Percentiles rank a stretch among this genome's conserved stretches.
Evolutionary conservation across 768 basidiomycete species (phyloP).

Genomic region (Boletus rubescentipes): DNA sequence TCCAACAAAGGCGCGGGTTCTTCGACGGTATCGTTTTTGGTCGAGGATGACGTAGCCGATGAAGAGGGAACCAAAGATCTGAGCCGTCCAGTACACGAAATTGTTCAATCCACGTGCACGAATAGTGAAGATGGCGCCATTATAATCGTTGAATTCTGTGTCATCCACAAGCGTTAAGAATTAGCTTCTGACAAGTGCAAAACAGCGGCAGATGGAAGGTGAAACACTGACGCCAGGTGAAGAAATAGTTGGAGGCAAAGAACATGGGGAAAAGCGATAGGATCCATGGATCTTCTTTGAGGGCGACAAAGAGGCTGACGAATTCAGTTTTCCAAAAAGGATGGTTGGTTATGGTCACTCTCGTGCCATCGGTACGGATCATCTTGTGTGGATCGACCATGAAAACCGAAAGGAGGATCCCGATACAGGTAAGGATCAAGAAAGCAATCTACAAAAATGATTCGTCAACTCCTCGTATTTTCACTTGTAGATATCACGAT

Average conservation of each 20-base stretch:
- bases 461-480: neutral
- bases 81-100: slow-evolving; percentile 75
- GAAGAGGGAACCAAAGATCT: slow-evolving; percentile 71
- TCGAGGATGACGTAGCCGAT: slow-evolving; percentile 71
- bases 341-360: slow-evolving; percentile 55
- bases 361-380: slow-evolving; percentile 73
- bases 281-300: slow-evolving; percentile 71
- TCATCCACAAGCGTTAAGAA: neutral
- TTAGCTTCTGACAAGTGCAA: neutral
- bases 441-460: slow-evolving; percentile 61
- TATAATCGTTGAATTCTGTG: slow-evolving; percentile 80
- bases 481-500: slow-evolving; percentile 16
- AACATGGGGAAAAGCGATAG: slow-evolving; percentile 84
- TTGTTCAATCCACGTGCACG: slow-evolving; percentile 79
- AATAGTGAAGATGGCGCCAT: slow-evolving; percentile 75
- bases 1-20: slow-evolving; percentile 67
- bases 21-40: slow-evolving; percentile 51
- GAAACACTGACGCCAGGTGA: slow-evolving; percentile 68
- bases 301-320: slow-evolving; percentile 61
- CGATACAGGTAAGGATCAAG: slow-evolving; percentile 67
- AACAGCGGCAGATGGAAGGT: neutral
- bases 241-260: slow-evolving; percentile 82
- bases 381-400: slow-evolving; percentile 75
- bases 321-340: slow-evolving; percentile 79
- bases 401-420: slow-evolving; percentile 59